Evolutionary conservation across 1,284 basidiomycete species (phyloP).

Genomic region (Rugosomyces carneus): DNA sequence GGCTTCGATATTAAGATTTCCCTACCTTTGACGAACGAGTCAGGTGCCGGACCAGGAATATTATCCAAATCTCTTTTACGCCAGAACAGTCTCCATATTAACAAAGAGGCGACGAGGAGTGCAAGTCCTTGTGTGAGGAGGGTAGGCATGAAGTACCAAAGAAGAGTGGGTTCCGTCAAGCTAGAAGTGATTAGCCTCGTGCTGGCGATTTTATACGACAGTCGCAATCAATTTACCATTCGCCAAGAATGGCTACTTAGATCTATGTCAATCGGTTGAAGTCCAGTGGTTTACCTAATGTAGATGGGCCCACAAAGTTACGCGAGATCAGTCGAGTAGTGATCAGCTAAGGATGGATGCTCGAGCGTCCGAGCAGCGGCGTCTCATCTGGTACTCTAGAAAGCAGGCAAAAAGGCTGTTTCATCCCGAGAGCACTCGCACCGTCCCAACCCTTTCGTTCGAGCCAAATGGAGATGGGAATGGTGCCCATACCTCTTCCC

Average conservation of each 20-base stretch:
- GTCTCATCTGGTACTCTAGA: neutral
- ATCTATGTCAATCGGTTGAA: neutral
- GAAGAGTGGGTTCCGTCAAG: neutral
- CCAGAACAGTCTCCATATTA: constrained; percentile 2
- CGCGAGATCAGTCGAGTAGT: neutral
- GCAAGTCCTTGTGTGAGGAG: neutral
- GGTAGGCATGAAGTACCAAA: constrained; percentile 3
- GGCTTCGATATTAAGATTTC: neutral
- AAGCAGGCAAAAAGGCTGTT: neutral
- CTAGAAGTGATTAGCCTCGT: neutral
- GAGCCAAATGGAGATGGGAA: neutral
- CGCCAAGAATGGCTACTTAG: neutral
- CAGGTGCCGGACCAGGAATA: constrained; percentile 8
- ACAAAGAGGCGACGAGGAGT: constrained; percentile 2
- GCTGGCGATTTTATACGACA: neutral
- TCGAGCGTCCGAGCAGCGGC: neutral
- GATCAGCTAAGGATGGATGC: neutral
- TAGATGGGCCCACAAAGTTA: neutral
- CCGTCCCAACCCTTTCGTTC: neutral
- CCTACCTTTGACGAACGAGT: constrained; percentile 10
- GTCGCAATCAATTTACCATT: neutral
- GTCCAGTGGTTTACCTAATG: no score
- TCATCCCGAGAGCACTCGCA: neutral
- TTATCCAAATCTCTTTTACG: constrained; percentile 12
- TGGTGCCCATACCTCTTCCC: neutral